Conservation (phyloP, 1,284 basidiomycete genomes). For the Naganishia liquefaciens region DNA sequence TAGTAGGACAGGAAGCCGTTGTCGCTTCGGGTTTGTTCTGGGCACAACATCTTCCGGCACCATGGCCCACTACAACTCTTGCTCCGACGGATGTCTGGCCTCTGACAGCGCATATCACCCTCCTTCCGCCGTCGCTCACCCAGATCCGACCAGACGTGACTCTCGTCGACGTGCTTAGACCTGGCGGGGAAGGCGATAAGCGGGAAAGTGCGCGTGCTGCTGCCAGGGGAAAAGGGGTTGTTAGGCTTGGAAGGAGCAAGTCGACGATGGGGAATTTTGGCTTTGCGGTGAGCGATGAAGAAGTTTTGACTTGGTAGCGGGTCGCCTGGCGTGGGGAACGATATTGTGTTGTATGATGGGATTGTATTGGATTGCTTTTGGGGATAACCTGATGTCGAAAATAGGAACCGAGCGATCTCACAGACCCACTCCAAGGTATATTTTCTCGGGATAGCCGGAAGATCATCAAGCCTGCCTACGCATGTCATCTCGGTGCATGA, state of each 20-base stretch:
- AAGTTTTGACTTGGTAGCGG: conserved; percentile 2
- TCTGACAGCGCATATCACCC: conserved; percentile 31
- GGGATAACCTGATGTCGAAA: no score
- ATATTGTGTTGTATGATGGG: neutral
- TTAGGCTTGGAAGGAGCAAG: conserved; percentile 29
- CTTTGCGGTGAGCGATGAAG: conserved; percentile 3
- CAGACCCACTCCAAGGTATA: no score
- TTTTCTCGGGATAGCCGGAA: no score
- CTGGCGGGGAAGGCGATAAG: conserved; percentile 29
- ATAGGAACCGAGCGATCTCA: no score
- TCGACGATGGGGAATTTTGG: conserved; percentile 1
- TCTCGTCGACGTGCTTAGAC: conserved; percentile 43
- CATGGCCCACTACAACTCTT: conserved; percentile 40
- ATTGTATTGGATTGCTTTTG: neutral
- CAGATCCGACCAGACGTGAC: conserved; percentile 31
- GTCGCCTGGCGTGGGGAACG: neutral
- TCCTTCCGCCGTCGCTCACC: conserved; percentile 7
- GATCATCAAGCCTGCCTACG: no score
- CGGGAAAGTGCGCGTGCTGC: conserved; percentile 27
- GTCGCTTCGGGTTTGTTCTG: conserved; percentile 36
- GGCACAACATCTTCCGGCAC: conserved; percentile 46
- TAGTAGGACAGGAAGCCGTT: neutral
- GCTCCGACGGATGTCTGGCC: conserved; percentile 24
- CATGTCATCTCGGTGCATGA: no score
- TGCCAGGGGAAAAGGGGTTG: conserved; percentile 33